Evolutionary conservation across 108 stramenopile genomes (phyloP).

Genomic region (Nannochloropsis granulata): DNA sequence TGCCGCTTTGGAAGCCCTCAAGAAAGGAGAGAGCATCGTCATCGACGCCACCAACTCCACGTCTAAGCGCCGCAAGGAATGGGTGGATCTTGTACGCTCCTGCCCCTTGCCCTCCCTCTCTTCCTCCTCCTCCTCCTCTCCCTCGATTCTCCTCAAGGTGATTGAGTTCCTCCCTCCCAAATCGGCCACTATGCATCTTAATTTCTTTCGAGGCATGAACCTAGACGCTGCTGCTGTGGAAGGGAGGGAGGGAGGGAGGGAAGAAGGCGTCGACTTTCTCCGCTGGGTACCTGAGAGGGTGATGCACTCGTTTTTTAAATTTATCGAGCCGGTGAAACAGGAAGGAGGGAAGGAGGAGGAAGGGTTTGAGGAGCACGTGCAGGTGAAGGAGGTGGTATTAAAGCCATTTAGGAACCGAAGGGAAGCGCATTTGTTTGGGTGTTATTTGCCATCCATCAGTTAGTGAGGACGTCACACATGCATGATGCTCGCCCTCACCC

Average conservation of each 20-base stretch:
- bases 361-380: background rate
- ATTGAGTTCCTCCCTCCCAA: background rate
- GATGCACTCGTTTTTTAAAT: background rate
- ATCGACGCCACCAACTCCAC: conserved; percentile 12
- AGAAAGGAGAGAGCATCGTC: background rate
- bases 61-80: background rate
- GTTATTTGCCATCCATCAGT: background rate
- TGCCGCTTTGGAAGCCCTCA: background rate
- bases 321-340: background rate
- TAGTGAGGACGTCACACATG: too few species aligned
- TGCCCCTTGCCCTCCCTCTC: too few species aligned
- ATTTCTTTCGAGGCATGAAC: background rate
- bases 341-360: background rate
- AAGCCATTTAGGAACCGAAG: background rate
- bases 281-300: background rate
- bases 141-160: background rate
- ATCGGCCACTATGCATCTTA: background rate
- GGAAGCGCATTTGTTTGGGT: background rate
- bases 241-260: background rate
- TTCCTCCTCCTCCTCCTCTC: background rate
- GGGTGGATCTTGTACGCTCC: background rate
- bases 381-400: background rate
- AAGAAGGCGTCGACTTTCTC: background rate
- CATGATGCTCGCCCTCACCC: too few species aligned
- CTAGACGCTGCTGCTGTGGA: background rate